Base-by-base conservation (phyloP, 2,329 filamentous ascomycete genomes). In the Sarocladium oryzae region DNA sequence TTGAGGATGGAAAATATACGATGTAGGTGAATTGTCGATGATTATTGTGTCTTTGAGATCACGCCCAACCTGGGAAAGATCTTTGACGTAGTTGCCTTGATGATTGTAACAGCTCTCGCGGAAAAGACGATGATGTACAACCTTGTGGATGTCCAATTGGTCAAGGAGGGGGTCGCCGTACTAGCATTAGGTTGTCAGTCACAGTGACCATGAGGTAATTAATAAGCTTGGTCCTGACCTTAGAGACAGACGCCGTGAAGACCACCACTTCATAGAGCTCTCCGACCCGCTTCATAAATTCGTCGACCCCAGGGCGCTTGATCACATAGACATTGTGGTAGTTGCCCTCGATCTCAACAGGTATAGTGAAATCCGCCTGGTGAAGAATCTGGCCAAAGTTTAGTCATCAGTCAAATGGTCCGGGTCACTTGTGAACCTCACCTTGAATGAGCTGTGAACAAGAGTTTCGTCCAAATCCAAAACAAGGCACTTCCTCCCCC, bases 251-350 rank as follows among this genome's bases (percentile, higher is more conserved):
- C 50, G 93, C 93, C 36, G 93, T 99, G 66, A 99, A 99, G 41
- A 99, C 92, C 23, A 99, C 93, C 46, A 99, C 92, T 72, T 99
- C 93, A 63, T 97, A 99, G 48, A 99, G 77, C 70, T 99, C 93
- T 48, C 93, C 93, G 32, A 99, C 91, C 54, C 93, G 79, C 76
- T 97, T 97, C 89, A 99, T 96, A 70, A 99, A 99, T 57, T 95
- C 86, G 65, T 99, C 93, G 18, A 99, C 93, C 51, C 93, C 93
- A n/a, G 93, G 93, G 62, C 93, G 84, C 74, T 99, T 99, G 68
- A 99, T 99, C 57, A 99, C 93, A 66, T 99, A 99, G 51, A 99
- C 95, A 63, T 99, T 99, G 72, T 99, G 93, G 66, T 95, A 97
- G 68, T 96, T 95, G 52, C 93, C 93, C 73, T 99, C 93, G 57